A percentile compares a stretch with the other conserved stretches of the same genome.
Evolutionary conservation across 2,329 filamentous ascomycete species (phyloP).

Genomic region (Epichloe brachyelytri): DNA sequence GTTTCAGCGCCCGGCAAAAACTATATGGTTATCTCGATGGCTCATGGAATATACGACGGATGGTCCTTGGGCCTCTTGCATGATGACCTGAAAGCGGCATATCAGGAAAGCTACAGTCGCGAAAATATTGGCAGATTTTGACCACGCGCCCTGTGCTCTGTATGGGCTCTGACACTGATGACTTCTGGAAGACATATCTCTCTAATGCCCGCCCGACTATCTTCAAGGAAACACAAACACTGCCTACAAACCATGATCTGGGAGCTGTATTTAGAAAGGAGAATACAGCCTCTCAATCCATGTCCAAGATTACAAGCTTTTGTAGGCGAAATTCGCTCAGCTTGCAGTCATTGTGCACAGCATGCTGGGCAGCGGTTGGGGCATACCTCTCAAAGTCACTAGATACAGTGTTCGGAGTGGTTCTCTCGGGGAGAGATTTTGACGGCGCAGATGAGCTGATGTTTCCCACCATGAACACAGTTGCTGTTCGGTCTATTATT

Average conservation of each 20-base stretch:
- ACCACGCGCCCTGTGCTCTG: constrained; percentile 5
- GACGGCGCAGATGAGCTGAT: constrained; percentile 53
- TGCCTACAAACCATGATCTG: neutral
- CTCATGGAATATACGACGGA: constrained; percentile 83
- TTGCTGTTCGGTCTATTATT: constrained; percentile 58
- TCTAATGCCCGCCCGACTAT: constrained; percentile 31
- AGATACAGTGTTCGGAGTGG: constrained; percentile 70
- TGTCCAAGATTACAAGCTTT: constrained; percentile 30
- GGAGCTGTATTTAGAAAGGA: constrained; percentile 7
- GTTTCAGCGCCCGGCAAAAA: constrained; percentile 17
- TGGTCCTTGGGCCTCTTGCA: constrained; percentile 70
- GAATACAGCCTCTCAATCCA: neutral
- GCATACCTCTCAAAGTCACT: constrained; percentile 49
- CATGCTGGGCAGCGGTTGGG: constrained; percentile 61
- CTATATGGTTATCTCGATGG: constrained; percentile 54
- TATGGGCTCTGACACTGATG: constrained; percentile 10
- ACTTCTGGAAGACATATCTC: constrained; percentile 64
- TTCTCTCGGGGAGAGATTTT: constrained; percentile 73
- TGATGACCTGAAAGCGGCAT: constrained; percentile 53
- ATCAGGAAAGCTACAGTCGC: constrained; percentile 29
- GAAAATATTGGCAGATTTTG: constrained; percentile 23
- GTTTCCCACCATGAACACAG: constrained; percentile 90
- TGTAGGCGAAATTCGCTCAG: constrained; percentile 58
- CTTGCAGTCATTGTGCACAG: constrained; percentile 62
- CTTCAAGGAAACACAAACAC: constrained; percentile 8